phyloP scores from a whole-genome alignment of 192 early-diverging fungal genomes.

The Pilaira anomala region DNA sequence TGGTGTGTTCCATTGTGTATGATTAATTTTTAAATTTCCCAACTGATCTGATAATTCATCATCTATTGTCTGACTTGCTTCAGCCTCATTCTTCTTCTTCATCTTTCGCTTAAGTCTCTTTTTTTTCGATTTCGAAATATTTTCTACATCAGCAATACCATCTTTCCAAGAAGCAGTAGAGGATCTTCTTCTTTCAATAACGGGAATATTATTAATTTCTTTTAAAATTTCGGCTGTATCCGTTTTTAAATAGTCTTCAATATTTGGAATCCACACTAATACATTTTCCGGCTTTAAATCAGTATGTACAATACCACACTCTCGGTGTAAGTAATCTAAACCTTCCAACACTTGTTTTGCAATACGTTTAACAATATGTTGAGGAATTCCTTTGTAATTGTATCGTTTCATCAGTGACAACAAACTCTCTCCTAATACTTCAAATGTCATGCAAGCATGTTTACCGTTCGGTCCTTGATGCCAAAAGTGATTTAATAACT shows the following conservation, averaged over 20 bases:
- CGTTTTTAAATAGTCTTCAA: constrained; percentile 51
- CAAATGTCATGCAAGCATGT: constrained; percentile 95
- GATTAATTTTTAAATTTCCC: constrained; percentile 1
- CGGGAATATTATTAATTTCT: constrained; percentile 1
- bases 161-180: constrained; percentile 7
- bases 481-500: constrained; percentile 88
- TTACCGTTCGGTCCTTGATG: constrained; percentile 79
- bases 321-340: constrained; percentile 87
- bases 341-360: constrained; percentile 85
- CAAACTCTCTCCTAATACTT: constrained; percentile 91
- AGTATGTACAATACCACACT: constrained; percentile 95
- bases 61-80: too few relatives aligned
- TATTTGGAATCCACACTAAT: constrained; percentile 82
- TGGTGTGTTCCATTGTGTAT: not conserved
- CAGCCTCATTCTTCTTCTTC: constrained; percentile 22
- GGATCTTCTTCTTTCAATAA: not conserved
- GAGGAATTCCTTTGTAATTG: constrained; percentile 78
- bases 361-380: constrained; percentile 83
- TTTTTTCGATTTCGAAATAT: constrained; percentile 46
- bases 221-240: constrained; percentile 25
- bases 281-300: constrained; percentile 98
- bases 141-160: not conserved
- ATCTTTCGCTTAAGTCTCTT: constrained; percentile 55
- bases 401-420: constrained; percentile 82
- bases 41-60: not conserved